These are phyloP conservation scores for Pseudogymnoascus sp. DNA, from an alignment of 2,329 filamentous ascomycete species.

Conservation along the genomic window DNA sequence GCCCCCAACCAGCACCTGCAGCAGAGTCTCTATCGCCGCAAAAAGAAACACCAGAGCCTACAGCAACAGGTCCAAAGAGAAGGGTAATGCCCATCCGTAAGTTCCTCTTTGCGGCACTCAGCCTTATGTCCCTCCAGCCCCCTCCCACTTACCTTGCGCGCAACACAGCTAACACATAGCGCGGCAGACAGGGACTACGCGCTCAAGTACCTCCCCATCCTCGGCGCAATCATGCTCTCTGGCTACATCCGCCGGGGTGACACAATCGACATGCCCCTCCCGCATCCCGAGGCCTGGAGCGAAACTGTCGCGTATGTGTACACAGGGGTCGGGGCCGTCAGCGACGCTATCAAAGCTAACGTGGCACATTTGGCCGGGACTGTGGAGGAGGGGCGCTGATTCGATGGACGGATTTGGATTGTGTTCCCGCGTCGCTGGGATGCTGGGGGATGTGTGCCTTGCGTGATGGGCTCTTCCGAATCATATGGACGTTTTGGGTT, in stretches of 20 bases:
- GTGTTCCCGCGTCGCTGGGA: background rate
- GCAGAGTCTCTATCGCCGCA: background rate
- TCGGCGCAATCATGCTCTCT: conserved; percentile 47
- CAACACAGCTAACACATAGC: background rate
- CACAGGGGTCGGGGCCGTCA: conserved; percentile 39
- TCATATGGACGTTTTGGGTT: background rate
- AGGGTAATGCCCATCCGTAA: conserved; percentile 39
- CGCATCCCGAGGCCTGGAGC: conserved; percentile 46
- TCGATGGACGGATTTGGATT: conserved; percentile 3
- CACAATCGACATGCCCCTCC: conserved; percentile 48
- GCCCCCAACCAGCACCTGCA: background rate
- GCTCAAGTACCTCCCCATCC: conserved; percentile 41
- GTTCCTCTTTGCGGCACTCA: conserved; percentile 21
- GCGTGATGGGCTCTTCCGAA: conserved; percentile 2
- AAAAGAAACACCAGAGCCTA: background rate
- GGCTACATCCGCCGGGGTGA: conserved; percentile 44
- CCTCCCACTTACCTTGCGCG: conserved; percentile 8
- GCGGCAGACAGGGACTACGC: conserved; percentile 40
- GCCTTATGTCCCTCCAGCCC: conserved; percentile 11
- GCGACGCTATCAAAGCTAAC: conserved; percentile 41
- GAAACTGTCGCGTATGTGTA: conserved; percentile 49
- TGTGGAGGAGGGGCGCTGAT: conserved; percentile 15
- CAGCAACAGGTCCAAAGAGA: conserved; percentile 8
- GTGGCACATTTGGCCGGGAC: conserved; percentile 47
- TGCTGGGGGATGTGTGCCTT: background rate